Evolutionary conservation across 495 filamentous ascomycete genomes (phyloP).

Genomic region (Daldinia bambusicola): DNA sequence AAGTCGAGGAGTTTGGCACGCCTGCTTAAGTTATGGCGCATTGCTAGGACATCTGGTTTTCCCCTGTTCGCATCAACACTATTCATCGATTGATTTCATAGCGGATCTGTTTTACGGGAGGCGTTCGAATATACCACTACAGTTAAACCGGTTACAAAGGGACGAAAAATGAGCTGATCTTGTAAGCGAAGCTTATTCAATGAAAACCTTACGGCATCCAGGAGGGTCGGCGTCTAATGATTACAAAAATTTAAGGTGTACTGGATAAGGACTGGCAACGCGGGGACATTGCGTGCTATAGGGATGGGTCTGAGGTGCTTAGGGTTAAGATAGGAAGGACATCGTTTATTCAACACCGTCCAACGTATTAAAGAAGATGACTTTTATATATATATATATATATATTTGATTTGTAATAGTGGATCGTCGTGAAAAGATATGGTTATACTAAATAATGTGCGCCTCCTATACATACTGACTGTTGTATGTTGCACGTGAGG

Average conservation of each 20-base stretch:
- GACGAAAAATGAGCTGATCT: constrained; percentile 20
- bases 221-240: constrained; percentile 24
- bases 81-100: constrained; percentile 14
- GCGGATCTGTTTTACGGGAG: constrained; percentile 29
- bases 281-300: constrained; percentile 5
- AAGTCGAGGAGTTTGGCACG: constrained; percentile 51
- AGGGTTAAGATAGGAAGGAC: constrained; percentile 15
- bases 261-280: constrained; percentile 4
- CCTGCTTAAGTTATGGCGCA: constrained; percentile 37
- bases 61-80: background rate
- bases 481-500: constrained; percentile 15
- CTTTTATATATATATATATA: too few species aligned
- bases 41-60: background rate
- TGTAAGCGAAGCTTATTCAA: constrained; percentile 11
- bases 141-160: constrained; percentile 20
- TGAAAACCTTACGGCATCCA: constrained; percentile 14
- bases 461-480: background rate
- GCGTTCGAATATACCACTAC: constrained; percentile 39
- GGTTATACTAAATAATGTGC: constrained; percentile 1
- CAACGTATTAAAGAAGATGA: background rate
- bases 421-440: constrained; percentile 12
- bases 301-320: background rate
- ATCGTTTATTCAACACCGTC: constrained; percentile 32
- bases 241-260: constrained; percentile 32
- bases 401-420: background rate